Base-by-base conservation (phyloP, 2,329 filamentous ascomycete genomes). In the Zymoseptoria pseudotritici region DNA sequence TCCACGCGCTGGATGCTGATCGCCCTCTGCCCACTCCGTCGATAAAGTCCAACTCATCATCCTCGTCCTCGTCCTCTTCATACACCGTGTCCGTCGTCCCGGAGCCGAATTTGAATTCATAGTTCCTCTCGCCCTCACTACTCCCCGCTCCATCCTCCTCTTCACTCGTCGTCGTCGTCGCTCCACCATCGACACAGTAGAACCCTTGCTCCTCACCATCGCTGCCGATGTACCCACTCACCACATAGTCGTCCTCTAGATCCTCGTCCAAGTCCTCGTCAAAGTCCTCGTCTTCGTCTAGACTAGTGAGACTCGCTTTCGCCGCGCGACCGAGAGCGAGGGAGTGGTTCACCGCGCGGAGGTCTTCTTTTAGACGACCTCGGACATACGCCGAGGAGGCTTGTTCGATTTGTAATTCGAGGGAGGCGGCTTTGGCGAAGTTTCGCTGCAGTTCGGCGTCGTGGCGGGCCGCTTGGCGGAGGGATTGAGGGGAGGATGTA, bases 341-440 rank as follows among this genome's bases (percentile, higher is more conserved):
- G 46, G 72, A 66, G 22, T 69, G 67, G 58, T 73, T 72, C 13
- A 74, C 63, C 2, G 55, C 63, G 20, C 70, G 67, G 11, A 74
- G 66, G 11, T 69, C 66, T 11, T 72, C 70, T 22, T 71, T 71
- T 9, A 74, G 61, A 10, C 67, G 67, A 20, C 64, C 64, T 26
- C 65, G 66, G 19, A 66, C 66, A 54, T 69, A 72, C 2, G 67
- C 63, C 54, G 67, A 73, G 42, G 64, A 57, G 26, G 67, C 65
- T 31, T 69, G 68, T 54, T 74, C 72, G 36, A 74, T 69, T 42
- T 73, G 70, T 19, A 73, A 60, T 58, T 74, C 72, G 20, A 68
- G 66, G 46, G 71, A 70, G 31, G 69, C 66, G 22, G 72, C 72
- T 50, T 67, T 64, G 36, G 63, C 61, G 49, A 74, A 62, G 9